A percentile compares a stretch with the other conserved stretches of the same genome.
phyloP scores from a whole-genome alignment of 305 asterid genomes.

The Rubia occidens region DNA sequence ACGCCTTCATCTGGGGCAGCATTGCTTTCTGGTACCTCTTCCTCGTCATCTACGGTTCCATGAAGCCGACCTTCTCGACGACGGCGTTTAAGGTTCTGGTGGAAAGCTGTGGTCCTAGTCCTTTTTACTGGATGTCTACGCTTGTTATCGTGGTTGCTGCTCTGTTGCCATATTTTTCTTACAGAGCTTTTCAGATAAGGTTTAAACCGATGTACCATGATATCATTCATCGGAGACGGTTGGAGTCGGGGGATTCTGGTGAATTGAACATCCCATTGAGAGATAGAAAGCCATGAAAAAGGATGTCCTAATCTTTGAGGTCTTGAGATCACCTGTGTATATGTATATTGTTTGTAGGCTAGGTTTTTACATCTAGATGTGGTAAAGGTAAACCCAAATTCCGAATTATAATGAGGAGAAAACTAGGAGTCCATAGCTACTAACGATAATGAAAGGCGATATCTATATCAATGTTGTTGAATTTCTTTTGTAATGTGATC shows the following conservation, averaged over 20 bases:
- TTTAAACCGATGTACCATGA: slow-evolving; percentile 81
- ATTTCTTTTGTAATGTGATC: too few relatives aligned
- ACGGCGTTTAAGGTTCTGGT: slow-evolving; percentile 60
- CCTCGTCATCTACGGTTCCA: slow-evolving; percentile 53
- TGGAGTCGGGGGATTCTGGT: slow-evolving; percentile 18
- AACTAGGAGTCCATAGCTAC: too few relatives aligned
- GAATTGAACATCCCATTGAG: slow-evolving; percentile 5
- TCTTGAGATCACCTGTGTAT: neutral
- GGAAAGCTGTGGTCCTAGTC: slow-evolving; percentile 84
- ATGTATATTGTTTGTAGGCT: neutral
- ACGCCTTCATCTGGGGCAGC: slow-evolving; percentile 91
- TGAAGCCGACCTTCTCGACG: slow-evolving; percentile 49
- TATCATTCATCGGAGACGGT: slow-evolving; percentile 35
- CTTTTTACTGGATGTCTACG: slow-evolving; percentile 63
- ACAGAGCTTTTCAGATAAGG: slow-evolving; percentile 56
- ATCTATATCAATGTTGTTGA: too few relatives aligned
- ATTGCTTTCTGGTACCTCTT: slow-evolving; percentile 67
- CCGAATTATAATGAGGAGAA: neutral
- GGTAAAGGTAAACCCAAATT: neutral
- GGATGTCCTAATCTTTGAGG: neutral
- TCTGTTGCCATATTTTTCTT: slow-evolving; percentile 54
- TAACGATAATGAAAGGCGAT: too few relatives aligned
- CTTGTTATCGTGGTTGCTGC: slow-evolving; percentile 48
- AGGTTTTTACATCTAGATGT: neutral
- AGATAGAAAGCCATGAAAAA: neutral